Conservation (phyloP, 768 basidiomycete genomes). For the Hericium alpestre region DNA sequence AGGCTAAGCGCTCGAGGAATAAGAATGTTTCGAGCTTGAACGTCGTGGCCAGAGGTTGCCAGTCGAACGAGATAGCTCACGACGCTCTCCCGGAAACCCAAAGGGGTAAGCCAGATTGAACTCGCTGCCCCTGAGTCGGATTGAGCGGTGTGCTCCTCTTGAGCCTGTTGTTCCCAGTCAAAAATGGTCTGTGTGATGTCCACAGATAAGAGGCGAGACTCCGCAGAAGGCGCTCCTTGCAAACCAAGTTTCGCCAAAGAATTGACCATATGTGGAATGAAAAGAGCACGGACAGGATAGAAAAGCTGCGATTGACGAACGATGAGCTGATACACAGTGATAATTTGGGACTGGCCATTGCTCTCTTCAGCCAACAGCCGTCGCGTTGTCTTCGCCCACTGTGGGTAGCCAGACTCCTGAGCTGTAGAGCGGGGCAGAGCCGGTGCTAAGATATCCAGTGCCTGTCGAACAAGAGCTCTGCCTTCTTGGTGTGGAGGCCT, state of each 20-base stretch:
- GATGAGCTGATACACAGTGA: conserved; percentile 83
- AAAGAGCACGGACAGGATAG: conserved; percentile 85
- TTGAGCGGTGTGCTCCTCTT: conserved; percentile 8
- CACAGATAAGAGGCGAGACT: conserved; percentile 78
- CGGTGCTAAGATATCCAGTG: conserved; percentile 78
- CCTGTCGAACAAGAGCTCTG: conserved; percentile 69
- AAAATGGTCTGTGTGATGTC: conserved; percentile 89
- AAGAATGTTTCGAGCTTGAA: conserved; percentile 31
- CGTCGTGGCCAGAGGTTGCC: conserved; percentile 57
- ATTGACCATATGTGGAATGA: conserved; percentile 88
- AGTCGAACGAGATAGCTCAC: conserved; percentile 94
- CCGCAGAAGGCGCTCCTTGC: conserved; percentile 53
- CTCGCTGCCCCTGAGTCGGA: conserved; percentile 1
- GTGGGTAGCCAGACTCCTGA: conserved; percentile 46
- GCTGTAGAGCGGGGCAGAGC: conserved; percentile 58
- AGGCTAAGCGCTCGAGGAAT: conserved; percentile 54
- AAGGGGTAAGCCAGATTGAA: conserved; percentile 58
- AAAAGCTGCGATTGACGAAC: conserved; percentile 86
- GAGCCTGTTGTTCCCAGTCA: conserved; percentile 78
- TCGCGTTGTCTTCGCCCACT: conserved; percentile 83
- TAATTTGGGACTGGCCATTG: conserved; percentile 52
- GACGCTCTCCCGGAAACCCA: conserved; percentile 77
- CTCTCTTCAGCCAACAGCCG: conserved; percentile 85
- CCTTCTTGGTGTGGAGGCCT: conserved; percentile 72
- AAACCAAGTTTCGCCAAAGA: conserved; percentile 85